phyloP scores from a whole-genome alignment of 2,329 filamentous ascomycete species.

The Bipolaris sorokiniana region DNA sequence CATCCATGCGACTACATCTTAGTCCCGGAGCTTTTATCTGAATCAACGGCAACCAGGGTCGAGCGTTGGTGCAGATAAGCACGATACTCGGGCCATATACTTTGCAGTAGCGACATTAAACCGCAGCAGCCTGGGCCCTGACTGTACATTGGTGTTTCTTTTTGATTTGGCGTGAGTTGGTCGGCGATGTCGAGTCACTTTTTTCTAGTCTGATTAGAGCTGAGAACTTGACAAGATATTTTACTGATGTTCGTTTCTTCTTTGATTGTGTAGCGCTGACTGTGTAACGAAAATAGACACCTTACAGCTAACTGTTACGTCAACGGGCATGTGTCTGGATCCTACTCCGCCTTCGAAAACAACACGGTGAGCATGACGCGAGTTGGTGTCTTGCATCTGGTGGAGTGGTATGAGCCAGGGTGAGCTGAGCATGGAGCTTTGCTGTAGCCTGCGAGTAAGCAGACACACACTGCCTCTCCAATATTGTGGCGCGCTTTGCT shows the following conservation, averaged over 20 bases:
- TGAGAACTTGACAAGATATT: neutral
- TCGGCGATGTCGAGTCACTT: neutral
- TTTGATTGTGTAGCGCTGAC: neutral
- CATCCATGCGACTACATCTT: neutral
- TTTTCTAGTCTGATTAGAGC: neutral
- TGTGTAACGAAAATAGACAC: neutral
- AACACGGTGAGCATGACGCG: slow-evolving; percentile 4
- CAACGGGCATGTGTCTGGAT: neutral
- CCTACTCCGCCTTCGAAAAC: neutral
- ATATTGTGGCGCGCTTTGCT: slow-evolving; percentile 37
- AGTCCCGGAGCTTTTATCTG: neutral
- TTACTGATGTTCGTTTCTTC: neutral
- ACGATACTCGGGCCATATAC: neutral
- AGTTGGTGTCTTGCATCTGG: slow-evolving; percentile 13
- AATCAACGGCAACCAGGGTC: neutral
- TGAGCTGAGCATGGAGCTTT: slow-evolving; percentile 10
- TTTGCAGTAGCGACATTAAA: neutral
- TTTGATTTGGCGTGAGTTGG: neutral
- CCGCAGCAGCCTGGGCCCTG: neutral
- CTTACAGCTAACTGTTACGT: neutral
- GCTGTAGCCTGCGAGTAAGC: slow-evolving; percentile 26
- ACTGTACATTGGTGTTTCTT: neutral
- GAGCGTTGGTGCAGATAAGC: neutral
- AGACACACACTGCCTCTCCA: slow-evolving; percentile 13
- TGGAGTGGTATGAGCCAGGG: slow-evolving; percentile 3